Conservation (phyloP, 306 rosid genomes). For the Cyclanthera cordifolia region DNA sequence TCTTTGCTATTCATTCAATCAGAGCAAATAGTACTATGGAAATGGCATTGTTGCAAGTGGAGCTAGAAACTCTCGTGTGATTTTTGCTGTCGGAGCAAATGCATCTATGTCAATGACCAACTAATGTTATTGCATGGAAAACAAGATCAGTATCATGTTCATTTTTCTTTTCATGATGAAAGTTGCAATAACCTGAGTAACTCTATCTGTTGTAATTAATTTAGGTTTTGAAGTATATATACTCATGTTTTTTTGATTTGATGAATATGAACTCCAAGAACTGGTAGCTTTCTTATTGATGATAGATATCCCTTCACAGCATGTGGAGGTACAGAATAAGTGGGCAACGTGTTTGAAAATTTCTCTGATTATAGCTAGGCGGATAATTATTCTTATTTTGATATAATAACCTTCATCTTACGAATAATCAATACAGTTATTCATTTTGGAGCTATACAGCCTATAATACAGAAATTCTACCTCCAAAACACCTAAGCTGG, state of each 20-base stretch:
- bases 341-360: neutral
- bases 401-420: neutral
- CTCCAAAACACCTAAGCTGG: neutral
- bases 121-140: neutral
- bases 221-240: neutral
- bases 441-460: neutral
- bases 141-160: neutral
- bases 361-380: neutral
- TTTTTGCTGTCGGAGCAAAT: neutral
- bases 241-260: neutral
- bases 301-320: neutral
- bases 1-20: neutral
- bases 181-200: neutral
- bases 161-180: neutral
- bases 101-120: neutral
- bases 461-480: neutral
- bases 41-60: neutral
- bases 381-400: neutral
- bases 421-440: neutral
- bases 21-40: neutral
- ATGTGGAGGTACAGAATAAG: neutral
- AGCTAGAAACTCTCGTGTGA: neutral
- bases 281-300: slow-evolving; percentile 5
- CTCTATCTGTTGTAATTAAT: neutral
- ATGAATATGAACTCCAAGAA: neutral